Evolutionary conservation across 495 filamentous ascomycete species (phyloP).

Genomic region (Annulohypoxylon stygium): DNA sequence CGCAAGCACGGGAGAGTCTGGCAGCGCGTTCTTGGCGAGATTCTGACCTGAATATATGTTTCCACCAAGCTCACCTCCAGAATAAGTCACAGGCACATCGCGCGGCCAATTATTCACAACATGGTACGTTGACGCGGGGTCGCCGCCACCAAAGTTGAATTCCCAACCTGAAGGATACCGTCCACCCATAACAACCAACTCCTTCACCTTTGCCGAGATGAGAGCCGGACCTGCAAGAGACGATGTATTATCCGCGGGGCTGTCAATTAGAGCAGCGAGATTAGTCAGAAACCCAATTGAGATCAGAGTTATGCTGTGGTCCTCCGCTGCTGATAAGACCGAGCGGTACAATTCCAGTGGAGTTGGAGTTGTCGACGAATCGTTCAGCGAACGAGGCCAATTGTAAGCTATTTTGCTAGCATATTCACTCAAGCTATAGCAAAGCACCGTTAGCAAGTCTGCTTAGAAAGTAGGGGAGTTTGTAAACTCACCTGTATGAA

Average conservation of each 20-base stretch:
- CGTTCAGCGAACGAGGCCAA: conserved; percentile 52
- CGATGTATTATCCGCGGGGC: conserved; percentile 53
- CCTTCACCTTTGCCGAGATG: conserved; percentile 56
- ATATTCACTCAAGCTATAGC: conserved; percentile 41
- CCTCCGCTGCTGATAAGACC: conserved; percentile 50
- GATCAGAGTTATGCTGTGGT: conserved; percentile 58
- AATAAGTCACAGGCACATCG: conserved; percentile 48
- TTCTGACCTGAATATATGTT: conserved; percentile 53
- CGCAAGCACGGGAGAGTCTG: conserved; percentile 54
- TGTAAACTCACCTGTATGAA: conserved; percentile 51
- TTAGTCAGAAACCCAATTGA: conserved; percentile 61
- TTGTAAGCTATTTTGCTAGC: conserved; percentile 59
- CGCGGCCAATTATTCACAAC: conserved; percentile 60
- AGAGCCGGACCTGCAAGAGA: conserved; percentile 53
- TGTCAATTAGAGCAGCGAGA: conserved; percentile 58
- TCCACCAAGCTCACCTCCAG: conserved; percentile 55
- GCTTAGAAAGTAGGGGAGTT: conserved; percentile 24
- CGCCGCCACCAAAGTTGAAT: conserved; percentile 60
- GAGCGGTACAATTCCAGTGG: conserved; percentile 60
- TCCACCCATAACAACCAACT: conserved; percentile 64
- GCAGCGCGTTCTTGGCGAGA: conserved; percentile 51
- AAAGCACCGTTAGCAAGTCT: background rate
- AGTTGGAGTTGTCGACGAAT: conserved; percentile 56
- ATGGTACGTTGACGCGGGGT: conserved; percentile 50
- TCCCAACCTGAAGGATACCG: conserved; percentile 58